A percentile compares a stretch with the other conserved stretches of the same genome.
Conservation (phyloP, 345 rosid species). For the Nasturtium officinale region DNA sequence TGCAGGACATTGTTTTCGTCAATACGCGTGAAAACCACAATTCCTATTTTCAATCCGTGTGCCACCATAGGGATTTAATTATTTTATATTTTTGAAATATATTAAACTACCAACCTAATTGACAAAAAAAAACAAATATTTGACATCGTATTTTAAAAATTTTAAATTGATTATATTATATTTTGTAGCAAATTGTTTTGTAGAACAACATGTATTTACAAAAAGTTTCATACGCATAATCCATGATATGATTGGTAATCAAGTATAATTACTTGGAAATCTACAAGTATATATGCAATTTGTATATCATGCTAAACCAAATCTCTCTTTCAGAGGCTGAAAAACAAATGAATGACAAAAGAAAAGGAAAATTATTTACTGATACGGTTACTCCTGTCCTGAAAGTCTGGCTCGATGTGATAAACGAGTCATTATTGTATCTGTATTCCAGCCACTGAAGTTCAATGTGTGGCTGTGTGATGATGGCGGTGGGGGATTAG, state of each 20-base stretch:
- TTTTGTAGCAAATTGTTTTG: not conserved
- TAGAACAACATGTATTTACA: conserved; percentile 3
- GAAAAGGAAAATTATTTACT: not conserved
- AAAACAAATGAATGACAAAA: conserved; percentile 15
- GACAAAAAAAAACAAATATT: not conserved
- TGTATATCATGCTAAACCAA: conserved; percentile 11
- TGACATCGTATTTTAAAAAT: not conserved
- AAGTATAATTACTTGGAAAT: conserved; percentile 1
- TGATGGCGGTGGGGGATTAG: conserved; percentile 30
- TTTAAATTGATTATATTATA: not conserved
- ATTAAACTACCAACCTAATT: not conserved
- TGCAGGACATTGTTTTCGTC: not conserved
- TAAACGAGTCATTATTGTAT: conserved; percentile 28
- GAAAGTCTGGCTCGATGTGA: conserved; percentile 29
- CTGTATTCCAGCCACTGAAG: conserved; percentile 35
- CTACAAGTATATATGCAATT: conserved; percentile 13
- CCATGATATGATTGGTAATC: conserved; percentile 3
- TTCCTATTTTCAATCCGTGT: not conserved
- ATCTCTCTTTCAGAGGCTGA: not conserved
- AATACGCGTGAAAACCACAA: not conserved
- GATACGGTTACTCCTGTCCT: conserved; percentile 15
- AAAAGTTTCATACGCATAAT: not conserved
- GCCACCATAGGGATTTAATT: not conserved
- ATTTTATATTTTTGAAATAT: not conserved
- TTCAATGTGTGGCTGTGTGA: conserved; percentile 27